Percentiles rank a stretch among this genome's conserved stretches.
Evolutionary conservation across 2,329 filamentous ascomycete genomes (phyloP).

Genomic region (Alternaria incomplexa): DNA sequence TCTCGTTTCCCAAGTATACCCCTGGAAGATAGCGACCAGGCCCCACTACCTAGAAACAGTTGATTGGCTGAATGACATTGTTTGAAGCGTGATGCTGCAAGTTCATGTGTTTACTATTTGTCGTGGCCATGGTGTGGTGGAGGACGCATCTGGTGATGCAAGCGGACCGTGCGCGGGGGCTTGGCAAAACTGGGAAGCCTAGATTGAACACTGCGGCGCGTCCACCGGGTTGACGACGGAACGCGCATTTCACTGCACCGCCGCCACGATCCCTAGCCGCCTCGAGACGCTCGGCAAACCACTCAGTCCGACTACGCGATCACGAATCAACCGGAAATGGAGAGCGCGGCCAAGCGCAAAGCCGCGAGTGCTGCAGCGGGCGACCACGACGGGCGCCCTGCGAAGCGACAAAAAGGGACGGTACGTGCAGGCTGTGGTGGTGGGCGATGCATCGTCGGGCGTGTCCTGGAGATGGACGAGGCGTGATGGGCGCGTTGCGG

Average conservation of each 20-base stretch:
- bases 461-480: conserved; percentile 24
- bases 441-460: conserved; percentile 29
- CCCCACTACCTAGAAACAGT: conserved; percentile 13
- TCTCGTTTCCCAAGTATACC: conserved; percentile 37
- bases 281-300: conserved; percentile 11
- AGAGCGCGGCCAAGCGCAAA: conserved; percentile 63
- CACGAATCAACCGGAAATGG: conserved; percentile 42
- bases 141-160: conserved; percentile 6
- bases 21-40: conserved; percentile 32
- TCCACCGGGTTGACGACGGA: conserved; percentile 25
- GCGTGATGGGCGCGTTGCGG: conserved; percentile 36
- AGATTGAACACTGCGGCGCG: conserved; percentile 26
- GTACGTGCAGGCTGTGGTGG: conserved; percentile 55
- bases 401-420: conserved; percentile 65
- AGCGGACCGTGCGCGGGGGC: conserved; percentile 4
- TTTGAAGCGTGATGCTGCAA: neutral
- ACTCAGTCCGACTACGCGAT: conserved; percentile 41
- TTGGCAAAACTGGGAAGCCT: conserved; percentile 17
- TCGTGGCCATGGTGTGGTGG: neutral
- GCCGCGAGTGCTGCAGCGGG: conserved; percentile 55
- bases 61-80: conserved; percentile 5
- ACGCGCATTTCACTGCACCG: conserved; percentile 44
- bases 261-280: conserved; percentile 28
- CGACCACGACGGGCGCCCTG: conserved; percentile 60
- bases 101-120: neutral